Percentiles rank a stretch among this genome's conserved stretches.
Evolutionary conservation across 2,329 filamentous ascomycete species (phyloP).

Genomic region (Lecanosticta acicola): DNA sequence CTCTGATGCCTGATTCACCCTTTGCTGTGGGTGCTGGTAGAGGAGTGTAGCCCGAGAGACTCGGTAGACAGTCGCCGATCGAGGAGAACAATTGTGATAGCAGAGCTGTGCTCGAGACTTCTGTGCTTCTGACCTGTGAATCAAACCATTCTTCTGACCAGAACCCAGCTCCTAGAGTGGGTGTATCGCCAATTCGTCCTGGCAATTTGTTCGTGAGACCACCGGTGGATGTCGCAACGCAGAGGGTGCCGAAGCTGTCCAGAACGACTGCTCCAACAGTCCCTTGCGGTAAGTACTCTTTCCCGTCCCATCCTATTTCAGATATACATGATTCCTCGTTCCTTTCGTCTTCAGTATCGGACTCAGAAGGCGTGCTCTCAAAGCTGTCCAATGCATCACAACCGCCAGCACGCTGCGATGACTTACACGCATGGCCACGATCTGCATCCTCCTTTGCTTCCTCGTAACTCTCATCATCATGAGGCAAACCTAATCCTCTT

Average conservation of each 20-base stretch:
- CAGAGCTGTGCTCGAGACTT: background rate
- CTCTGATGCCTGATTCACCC: slow-evolving; percentile 18
- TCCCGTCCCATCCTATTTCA: slow-evolving; percentile 47
- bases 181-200: slow-evolving; percentile 80
- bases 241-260: slow-evolving; percentile 68
- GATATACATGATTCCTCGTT: too few species aligned
- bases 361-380: too few species aligned
- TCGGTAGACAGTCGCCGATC: slow-evolving; percentile 23
- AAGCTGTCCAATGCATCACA: too few species aligned
- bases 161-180: slow-evolving; percentile 75
- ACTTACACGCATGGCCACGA: slow-evolving; percentile 17
- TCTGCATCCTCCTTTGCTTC: slow-evolving; percentile 35
- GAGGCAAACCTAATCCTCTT: slow-evolving; percentile 49
- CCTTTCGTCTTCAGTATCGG: too few species aligned
- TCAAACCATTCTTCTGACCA: slow-evolving; percentile 79
- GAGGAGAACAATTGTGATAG: slow-evolving; percentile 5
- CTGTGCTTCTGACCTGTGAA: background rate
- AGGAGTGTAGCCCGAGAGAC: slow-evolving; percentile 17
- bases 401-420: too few species aligned
- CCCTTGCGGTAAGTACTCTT: slow-evolving; percentile 71
- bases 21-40: too few species aligned
- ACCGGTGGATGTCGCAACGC: slow-evolving; percentile 61
- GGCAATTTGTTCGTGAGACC: slow-evolving; percentile 86
- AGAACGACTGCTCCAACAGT: slow-evolving; percentile 79
- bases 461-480: slow-evolving; percentile 37